phyloP scores from a whole-genome alignment of 352 stramenopile species.

The Pythium folliculosum region DNA sequence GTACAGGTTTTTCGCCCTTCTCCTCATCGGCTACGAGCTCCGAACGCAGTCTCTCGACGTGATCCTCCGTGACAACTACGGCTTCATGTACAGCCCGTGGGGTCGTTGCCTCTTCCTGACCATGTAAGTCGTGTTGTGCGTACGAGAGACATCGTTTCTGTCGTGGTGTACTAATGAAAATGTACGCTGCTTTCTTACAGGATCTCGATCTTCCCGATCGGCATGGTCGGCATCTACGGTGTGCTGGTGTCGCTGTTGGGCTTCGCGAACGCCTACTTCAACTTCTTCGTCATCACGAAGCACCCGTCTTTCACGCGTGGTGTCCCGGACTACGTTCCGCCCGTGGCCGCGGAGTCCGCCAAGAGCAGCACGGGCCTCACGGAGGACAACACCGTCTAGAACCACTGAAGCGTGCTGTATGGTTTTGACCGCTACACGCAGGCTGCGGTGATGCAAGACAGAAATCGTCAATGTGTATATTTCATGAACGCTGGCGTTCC shows the following conservation, averaged over 20 bases:
- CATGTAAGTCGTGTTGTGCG: slow-evolving; percentile 53
- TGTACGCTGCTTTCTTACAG: slow-evolving; percentile 27
- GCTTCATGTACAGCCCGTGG: slow-evolving; percentile 90
- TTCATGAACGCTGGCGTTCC: background rate
- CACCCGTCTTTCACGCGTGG: slow-evolving; percentile 85
- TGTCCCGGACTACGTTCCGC: slow-evolving; percentile 81
- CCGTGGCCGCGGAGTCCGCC: slow-evolving; percentile 37
- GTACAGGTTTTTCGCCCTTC: slow-evolving; percentile 76
- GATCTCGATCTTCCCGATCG: slow-evolving; percentile 90
- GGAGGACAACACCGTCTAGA: slow-evolving; percentile 29
- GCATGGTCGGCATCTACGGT: slow-evolving; percentile 82
- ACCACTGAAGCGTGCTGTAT: background rate
- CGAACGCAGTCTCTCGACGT: slow-evolving; percentile 69
- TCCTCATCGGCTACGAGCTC: slow-evolving; percentile 85
- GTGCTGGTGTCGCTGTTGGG: slow-evolving; percentile 73
- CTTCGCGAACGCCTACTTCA: slow-evolving; percentile 89
- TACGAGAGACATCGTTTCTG: background rate
- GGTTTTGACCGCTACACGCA: slow-evolving; percentile 12
- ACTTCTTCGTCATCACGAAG: slow-evolving; percentile 90
- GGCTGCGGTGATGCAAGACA: background rate
- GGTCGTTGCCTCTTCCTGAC: slow-evolving; percentile 83
- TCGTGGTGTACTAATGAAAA: slow-evolving; percentile 9
- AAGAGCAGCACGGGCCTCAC: slow-evolving; percentile 31
- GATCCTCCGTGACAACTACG: slow-evolving; percentile 76
- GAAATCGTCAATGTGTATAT: slow-evolving; percentile 9